Conservation (phyloP, 2,329 filamentous ascomycete genomes). For the Ambrosiella xylebori region DNA sequence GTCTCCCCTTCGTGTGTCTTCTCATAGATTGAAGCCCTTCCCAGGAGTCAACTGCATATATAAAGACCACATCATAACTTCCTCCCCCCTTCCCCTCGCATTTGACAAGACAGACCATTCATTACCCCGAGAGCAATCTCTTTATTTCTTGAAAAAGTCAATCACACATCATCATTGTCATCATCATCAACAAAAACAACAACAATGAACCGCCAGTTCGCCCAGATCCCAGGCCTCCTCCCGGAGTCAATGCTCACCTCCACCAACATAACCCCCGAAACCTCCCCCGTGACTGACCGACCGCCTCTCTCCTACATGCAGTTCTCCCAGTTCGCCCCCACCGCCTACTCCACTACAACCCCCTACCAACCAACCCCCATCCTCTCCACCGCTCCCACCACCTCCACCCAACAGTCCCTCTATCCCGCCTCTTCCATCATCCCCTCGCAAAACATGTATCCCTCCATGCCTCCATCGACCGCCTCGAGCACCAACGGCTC, state of each 20-base stretch:
- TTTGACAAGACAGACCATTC: no score
- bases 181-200: no score
- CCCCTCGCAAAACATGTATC: not conserved
- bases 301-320: conserved; percentile 3
- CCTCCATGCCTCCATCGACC: not conserved
- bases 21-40: no score
- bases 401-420: not conserved
- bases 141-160: no score
- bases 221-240: conserved; percentile 1
- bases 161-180: no score
- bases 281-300: conserved; percentile 4
- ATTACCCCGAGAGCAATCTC: no score
- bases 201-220: conserved; percentile 9
- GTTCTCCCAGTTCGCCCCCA: not conserved
- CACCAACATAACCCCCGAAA: conserved; percentile 1
- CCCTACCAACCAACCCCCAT: not conserved
- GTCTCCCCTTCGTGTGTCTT: no score
- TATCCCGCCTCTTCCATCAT: not conserved
- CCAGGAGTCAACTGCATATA: no score
- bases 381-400: not conserved
- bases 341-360: not conserved
- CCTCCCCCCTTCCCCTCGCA: no score
- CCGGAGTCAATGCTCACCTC: not conserved
- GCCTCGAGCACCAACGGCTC: not conserved
- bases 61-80: no score